Evolutionary conservation across 768 basidiomycete genomes (phyloP), one percentile per base, ranked within the genome.

Genomic region (Termitomyces sp.): DNA sequence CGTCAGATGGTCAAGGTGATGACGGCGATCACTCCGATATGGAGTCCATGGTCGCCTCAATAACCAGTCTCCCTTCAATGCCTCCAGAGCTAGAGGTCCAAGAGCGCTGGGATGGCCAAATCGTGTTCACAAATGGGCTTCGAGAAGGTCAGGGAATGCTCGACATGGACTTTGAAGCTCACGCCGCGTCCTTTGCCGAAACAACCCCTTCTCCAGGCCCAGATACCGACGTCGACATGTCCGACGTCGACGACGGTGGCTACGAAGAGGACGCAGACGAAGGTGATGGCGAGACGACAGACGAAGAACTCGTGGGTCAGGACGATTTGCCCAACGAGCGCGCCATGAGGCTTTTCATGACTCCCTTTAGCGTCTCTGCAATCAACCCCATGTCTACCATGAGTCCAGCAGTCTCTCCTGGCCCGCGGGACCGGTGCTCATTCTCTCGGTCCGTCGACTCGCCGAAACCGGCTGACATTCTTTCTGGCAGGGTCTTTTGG

Each of bases 261-360:
- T 75, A 82, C 55, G 76, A 77, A 58, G 73, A 82, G 58, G 81
- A 81, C 56, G 76, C 70, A 30, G 78, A 75, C 48, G 82, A 79
- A 41, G 81, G 75, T 57, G 86, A 84, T 6, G 88, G 89, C 1
- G 88, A 91, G 62, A 90, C 90, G 4, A 92, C 91, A 1, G 91
- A 92, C 67, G 88, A 91, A 61, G 90, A 93, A 61, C 84, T 92
- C 53, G 85, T 92, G n/a, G 89, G 87, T 55, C 81, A 84, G 9
- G 81, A 85, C 60, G 84, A 87, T 57, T 75, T 90, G 6, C 88
- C 86, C 30, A 92, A 89, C 57, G 83, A 83, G n/a, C 84, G 83
- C 57, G 88, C 88, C 24, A 88, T 91, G 84, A 75, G 78, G 59
- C 76, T 89, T 47, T 89, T 91, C 76, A 82, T 76, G 65, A 81